Conservation (phyloP, 2,329 filamentous ascomycete genomes). For the Furcasterigmium furcatum region DNA sequence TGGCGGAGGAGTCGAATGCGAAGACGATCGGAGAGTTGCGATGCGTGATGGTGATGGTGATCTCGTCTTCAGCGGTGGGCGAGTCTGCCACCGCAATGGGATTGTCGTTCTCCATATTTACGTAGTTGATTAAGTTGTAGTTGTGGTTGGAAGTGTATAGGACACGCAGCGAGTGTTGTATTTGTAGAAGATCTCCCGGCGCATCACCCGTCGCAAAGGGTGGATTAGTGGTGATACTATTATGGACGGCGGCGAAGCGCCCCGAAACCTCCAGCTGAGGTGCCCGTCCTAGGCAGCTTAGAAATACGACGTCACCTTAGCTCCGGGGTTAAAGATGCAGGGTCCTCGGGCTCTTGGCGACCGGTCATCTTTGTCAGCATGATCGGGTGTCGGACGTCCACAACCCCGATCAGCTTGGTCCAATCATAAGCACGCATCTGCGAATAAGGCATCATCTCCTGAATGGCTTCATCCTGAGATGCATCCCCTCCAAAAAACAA, state of each 20-base stretch:
- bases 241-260: neutral
- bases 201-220: no score
- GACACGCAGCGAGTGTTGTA: neutral
- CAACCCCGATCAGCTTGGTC: no score
- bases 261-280: neutral
- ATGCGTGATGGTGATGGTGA: conserved; percentile 43
- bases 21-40: conserved; percentile 42
- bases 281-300: neutral
- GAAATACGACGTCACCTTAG: neutral
- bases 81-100: conserved; percentile 7
- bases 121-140: neutral
- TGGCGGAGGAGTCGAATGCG: conserved; percentile 40
- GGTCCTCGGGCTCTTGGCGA: no score
- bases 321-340: no score
- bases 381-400: no score
- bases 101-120: conserved; percentile 9
- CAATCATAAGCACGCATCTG: no score
- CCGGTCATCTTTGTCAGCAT: no score
- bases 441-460: no score
- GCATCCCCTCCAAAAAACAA: no score
- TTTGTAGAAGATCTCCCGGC: neutral
- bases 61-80: conserved; percentile 19
- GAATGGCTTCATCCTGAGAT: no score
- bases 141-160: no score
- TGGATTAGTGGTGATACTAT: no score